A percentile compares a stretch with the other conserved stretches of the same genome.
Conservation (phyloP, 2,329 filamentous ascomycete genomes). For the Akanthomyces lecanii region DNA sequence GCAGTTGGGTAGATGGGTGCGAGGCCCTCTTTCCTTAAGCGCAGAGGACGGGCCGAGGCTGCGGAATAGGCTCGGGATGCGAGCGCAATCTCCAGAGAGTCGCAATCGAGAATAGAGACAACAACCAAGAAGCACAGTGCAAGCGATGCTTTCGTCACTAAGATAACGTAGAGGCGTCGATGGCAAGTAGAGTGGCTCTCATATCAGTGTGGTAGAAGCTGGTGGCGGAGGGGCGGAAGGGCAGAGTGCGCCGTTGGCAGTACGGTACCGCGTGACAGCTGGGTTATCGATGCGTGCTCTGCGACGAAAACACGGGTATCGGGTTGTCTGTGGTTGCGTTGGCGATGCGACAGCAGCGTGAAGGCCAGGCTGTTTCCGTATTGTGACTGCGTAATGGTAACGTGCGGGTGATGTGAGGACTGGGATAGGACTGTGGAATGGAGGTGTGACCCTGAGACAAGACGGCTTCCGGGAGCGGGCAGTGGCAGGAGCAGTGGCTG, state of each 20-base stretch:
- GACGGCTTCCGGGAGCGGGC: constrained; percentile 2
- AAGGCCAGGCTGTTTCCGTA: neutral
- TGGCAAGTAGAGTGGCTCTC: neutral
- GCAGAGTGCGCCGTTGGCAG: neutral
- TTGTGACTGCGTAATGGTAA: neutral
- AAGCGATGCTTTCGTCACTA: neutral
- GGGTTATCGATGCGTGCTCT: neutral
- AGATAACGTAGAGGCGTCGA: neutral
- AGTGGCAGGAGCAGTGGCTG: neutral
- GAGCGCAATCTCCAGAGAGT: neutral
- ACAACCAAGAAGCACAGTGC: neutral
- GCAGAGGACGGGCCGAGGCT: neutral
- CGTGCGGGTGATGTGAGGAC: neutral
- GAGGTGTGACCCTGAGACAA: neutral
- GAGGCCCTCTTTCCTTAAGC: neutral
- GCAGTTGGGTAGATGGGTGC: neutral
- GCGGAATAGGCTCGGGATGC: neutral
- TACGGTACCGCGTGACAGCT: neutral
- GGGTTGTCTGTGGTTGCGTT: neutral
- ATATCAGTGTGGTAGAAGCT: neutral
- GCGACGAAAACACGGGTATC: neutral
- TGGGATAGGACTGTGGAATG: neutral
- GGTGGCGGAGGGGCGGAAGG: constrained; percentile 1
- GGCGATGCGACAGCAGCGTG: neutral
- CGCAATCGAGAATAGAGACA: neutral